Evolutionary conservation across 192 early-diverging fungal species (phyloP).

Genomic region (Backusella westeae): DNA sequence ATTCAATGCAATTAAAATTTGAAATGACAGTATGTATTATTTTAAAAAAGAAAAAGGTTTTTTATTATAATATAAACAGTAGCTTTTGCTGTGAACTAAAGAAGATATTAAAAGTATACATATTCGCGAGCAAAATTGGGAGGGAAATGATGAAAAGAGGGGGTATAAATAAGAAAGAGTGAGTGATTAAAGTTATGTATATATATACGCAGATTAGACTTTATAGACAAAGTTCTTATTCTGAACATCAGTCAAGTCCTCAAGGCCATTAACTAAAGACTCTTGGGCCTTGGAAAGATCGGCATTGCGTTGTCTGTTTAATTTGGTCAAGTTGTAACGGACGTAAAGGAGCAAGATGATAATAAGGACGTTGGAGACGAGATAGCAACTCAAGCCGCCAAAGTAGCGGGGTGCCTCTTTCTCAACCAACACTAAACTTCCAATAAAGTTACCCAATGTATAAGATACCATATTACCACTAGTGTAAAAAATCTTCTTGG

Average conservation of each 20-base stretch:
- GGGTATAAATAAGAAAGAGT: not conserved
- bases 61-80: not conserved
- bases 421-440: constrained; percentile 5
- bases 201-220: not conserved
- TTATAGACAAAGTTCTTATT: constrained; percentile 12
- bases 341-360: not conserved
- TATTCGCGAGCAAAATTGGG: not conserved
- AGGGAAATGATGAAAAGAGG: not conserved
- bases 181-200: not conserved
- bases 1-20: too few relatives aligned
- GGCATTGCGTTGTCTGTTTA: not conserved
- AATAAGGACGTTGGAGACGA: not conserved
- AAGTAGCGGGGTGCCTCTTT: constrained; percentile 19
- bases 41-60: not conserved
- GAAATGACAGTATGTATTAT: not conserved
- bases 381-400: constrained; percentile 6
- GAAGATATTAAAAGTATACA: not conserved
- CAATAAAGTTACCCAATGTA: constrained; percentile 18
- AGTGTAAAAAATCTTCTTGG: constrained; percentile 14
- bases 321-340: not conserved
- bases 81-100: not conserved
- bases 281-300: not conserved
- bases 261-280: not conserved
- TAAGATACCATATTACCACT: constrained; percentile 10
- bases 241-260: constrained; percentile 17